Conservation (phyloP, 805 yeast species). For the Saturnispora ahearnii region DNA sequence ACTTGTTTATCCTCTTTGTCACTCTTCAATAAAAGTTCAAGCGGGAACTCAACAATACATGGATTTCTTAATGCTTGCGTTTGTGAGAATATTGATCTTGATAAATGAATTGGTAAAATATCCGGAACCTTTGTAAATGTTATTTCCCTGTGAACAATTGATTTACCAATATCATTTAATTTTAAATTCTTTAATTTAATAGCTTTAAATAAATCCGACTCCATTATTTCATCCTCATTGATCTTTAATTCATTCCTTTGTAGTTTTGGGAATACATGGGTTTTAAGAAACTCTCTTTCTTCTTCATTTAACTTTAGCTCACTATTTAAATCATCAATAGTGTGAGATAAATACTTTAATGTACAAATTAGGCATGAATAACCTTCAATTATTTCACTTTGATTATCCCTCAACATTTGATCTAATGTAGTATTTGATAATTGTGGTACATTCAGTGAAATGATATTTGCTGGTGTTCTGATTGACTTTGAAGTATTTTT, state of each 20-base stretch:
- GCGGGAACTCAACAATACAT: conserved; percentile 59
- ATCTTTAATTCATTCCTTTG: conserved; percentile 35
- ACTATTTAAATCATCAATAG: not conserved
- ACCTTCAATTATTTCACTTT: conserved; percentile 62
- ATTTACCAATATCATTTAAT: conserved; percentile 31
- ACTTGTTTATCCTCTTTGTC: not conserved
- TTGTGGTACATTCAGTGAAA: conserved; percentile 71
- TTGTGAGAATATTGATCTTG: conserved; percentile 72
- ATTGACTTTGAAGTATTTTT: conserved; percentile 48
- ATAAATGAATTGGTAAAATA: conserved; percentile 69
- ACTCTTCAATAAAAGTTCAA: conserved; percentile 21
- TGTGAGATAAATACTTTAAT: conserved; percentile 27
- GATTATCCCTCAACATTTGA: conserved; percentile 46
- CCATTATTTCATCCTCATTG: conserved; percentile 47
- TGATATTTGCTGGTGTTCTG: conserved; percentile 54
- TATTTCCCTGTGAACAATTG: conserved; percentile 61
- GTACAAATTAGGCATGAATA: conserved; percentile 76
- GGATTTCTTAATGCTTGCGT: conserved; percentile 62
- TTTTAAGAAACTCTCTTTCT: conserved; percentile 27
- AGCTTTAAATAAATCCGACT: conserved; percentile 36
- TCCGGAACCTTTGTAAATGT: conserved; percentile 59
- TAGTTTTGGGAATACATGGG: conserved; percentile 29
- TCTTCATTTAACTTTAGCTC: conserved; percentile 14
- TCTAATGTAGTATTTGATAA: conserved; percentile 30
- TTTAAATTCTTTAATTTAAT: conserved; percentile 38